A percentile compares a stretch with the other conserved stretches of the same genome.
These are phyloP conservation scores for Pseudogymnoascus sp. DNA, from an alignment of 2,329 filamentous ascomycete genomes.

Conservation along the genomic window DNA sequence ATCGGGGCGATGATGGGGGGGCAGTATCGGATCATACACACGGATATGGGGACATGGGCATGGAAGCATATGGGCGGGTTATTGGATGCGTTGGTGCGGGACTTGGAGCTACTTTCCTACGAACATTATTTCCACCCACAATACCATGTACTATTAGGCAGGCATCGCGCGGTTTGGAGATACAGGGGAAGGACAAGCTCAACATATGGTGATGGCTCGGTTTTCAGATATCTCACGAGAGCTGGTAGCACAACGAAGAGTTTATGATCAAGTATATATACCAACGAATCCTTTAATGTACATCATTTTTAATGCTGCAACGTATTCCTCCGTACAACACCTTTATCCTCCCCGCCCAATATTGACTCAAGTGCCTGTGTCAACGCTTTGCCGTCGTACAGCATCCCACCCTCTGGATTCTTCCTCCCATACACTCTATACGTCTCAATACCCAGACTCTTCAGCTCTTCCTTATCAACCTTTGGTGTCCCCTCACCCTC, in stretches of 20 bases:
- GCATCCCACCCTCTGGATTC: slow-evolving; percentile 41
- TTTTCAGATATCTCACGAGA: neutral
- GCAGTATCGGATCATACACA: neutral
- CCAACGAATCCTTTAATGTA: neutral
- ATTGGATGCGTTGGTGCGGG: neutral
- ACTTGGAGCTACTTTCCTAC: neutral
- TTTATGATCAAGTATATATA: neutral
- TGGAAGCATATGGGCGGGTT: neutral
- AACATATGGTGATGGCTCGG: neutral
- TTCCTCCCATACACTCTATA: slow-evolving; percentile 68
- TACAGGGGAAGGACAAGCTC: too few relatives aligned
- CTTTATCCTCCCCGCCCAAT: slow-evolving; percentile 53
- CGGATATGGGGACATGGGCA: neutral
- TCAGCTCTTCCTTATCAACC: slow-evolving; percentile 59
- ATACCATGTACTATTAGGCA: slow-evolving; percentile 1
- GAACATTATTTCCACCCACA: neutral
- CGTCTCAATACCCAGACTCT: slow-evolving; percentile 62
- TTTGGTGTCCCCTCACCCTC: slow-evolving; percentile 60
- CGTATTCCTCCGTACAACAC: slow-evolving; percentile 50
- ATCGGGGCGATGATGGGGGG: neutral
- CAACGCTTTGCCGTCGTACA: slow-evolving; percentile 70
- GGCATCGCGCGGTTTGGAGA: neutral
- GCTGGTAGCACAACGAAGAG: neutral
- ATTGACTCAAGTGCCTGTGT: slow-evolving; percentile 69
- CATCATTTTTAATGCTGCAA: slow-evolving; percentile 25